These are phyloP conservation scores for Alnus rubra DNA, from an alignment of 306 rosid species.

Conservation along the genomic window DNA sequence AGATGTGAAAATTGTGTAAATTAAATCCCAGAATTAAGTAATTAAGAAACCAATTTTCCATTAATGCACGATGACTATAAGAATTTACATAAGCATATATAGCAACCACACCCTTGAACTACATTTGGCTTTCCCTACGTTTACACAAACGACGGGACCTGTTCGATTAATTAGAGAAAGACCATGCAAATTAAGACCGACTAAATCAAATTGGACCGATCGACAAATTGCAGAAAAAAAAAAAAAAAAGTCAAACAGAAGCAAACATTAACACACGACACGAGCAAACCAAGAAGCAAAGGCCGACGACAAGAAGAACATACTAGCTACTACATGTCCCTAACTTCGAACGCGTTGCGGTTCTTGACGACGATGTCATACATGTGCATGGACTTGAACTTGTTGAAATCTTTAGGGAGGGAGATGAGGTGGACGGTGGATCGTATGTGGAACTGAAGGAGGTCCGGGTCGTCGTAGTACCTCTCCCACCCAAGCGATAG, in stretches of 20 bases:
- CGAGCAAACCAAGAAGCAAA: background rate
- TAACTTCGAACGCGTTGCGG: slow-evolving; percentile 71
- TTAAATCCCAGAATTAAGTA: background rate
- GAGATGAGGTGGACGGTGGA: slow-evolving; percentile 85
- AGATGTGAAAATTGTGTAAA: background rate
- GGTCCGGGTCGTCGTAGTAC: slow-evolving; percentile 83
- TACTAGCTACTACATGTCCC: slow-evolving; percentile 46
- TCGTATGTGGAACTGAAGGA: slow-evolving; percentile 83
- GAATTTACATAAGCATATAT: slow-evolving; percentile 7
- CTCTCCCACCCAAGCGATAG: slow-evolving; percentile 80
- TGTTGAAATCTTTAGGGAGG: slow-evolving; percentile 75
- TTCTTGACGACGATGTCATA: slow-evolving; percentile 93
- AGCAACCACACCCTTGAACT: background rate
- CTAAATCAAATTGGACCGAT: too few relatives aligned
- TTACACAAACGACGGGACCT: background rate
- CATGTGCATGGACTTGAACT: slow-evolving; percentile 92
- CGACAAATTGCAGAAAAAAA: background rate
- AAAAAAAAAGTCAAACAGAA: background rate
- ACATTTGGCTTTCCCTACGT: background rate
- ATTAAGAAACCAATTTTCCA: background rate
- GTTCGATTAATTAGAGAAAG: background rate
- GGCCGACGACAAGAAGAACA: too few relatives aligned
- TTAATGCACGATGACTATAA: background rate
- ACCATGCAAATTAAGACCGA: slow-evolving; percentile 5
- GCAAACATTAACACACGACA: background rate